Base-by-base conservation (phyloP, 2,329 filamentous ascomycete genomes). In the Rhynchosporium agropyri region DNA sequence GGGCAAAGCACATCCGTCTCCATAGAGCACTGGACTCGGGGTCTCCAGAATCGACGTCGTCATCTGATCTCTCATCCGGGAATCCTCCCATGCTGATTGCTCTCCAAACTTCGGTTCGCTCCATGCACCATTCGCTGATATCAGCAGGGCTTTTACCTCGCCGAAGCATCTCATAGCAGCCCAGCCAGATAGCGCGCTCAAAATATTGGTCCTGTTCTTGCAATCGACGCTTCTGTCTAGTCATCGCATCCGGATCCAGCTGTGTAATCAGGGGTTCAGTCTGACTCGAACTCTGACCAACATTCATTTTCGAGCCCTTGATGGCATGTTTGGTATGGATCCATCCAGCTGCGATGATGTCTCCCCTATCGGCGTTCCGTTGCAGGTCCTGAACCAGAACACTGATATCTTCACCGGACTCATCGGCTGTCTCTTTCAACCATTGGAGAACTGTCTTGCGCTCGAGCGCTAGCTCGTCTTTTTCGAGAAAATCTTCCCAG, bases 101-200 rank as follows among this genome's bases (percentile, higher is more conserved):
- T 65, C 94, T 87, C 94, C 94, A 99, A 65, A 88, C 85, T 77
- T 98, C 93, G 9, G 91, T 91, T 63, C 90, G 85, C 70, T 94
- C 90, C 53, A 89, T 80, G 71, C 92, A 96, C 91, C 92, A 97
- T 55, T 93, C 89, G 60, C 87, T 85, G 66, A 98, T 90, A 43
- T 89, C 84, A 8, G 83, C 77, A 77, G 90, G 85, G 65, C 82
- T 86, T 68, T 86, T 88, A n/a, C 95, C 95, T 51, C 92, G 87
- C 55, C 94, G 87, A 58, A 99, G 81, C 80, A 97, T 90, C 75
- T 97, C 92, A 79, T 92, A 98, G 77, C 91, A 95, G n/a, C 91
- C 89, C 65, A 93, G 83, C 93, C 95, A 98, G 53, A 96, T 90
- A 2, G 92, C 90, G 59, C 89, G 86, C 78, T 99, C 95, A 66